Evolutionary conservation across 164 flowering plant species (phyloP), one percentile per base, ranked within the genome.

Genomic region (Chimonanthus praecox): DNA sequence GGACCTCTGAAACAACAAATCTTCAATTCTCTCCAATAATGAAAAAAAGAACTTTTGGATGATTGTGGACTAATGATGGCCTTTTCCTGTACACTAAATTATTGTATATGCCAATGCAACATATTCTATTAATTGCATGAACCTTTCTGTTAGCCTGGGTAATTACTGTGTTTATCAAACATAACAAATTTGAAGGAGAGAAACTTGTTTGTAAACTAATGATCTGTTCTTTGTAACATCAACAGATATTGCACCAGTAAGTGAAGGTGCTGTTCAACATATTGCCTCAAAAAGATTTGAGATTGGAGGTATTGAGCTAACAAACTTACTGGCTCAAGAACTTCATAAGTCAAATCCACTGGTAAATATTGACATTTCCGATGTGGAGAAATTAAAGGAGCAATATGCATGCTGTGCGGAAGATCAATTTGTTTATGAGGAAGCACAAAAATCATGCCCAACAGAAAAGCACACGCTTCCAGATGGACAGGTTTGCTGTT

Each of bases 211-310:
- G 4, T 54, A n/a, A 54, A 54, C 60, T 54, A 54, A 54, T 54
- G 5, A 4, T 54, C 46, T 58, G 48, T 67, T 44, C n/a, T 76
- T 70, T 78, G 60, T 73, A 47, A 66, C 60, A n/a, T 78, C 73
- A 72, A 74, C 88, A 96, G 99, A 96, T 90, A 92, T 96, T 82
- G 99, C 99, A 63, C 94, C 99, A 68, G 98, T 96, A 18, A 88
- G 84, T 82, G 99, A 96, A 91, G 99, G 99, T 76, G 99, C 99
- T 50, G 99, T 96, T 86, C 98, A 96, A 79, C 97, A 96, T 80
- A 94, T 96, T 85, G 98, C 98, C 47, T 96, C 97, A 6, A 90
- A 89, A 82, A 89, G 97, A 82, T 86, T 90, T 82, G 97, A 91
- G 79, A 82, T 94, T 68, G 99, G 99, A 50, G 98, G 99, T 71